Evolutionary conservation across 2,329 filamentous ascomycete species (phyloP).

Genomic region (Colletotrichum shisoi): DNA sequence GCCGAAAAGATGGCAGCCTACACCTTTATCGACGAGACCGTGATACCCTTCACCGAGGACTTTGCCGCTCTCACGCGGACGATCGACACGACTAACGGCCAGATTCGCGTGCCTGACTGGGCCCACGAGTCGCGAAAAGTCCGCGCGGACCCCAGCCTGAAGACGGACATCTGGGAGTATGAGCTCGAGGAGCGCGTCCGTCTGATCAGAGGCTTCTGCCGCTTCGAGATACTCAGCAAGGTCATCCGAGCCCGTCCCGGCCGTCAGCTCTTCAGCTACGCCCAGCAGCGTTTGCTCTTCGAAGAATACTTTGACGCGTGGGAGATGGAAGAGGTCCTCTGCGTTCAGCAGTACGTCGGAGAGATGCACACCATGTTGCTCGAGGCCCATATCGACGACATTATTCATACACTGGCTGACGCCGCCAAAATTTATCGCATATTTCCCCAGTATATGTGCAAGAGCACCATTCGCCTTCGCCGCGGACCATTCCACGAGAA

Average conservation of each 20-base stretch:
- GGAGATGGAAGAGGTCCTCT: constrained; percentile 25
- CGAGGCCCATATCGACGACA: background rate
- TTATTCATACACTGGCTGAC: background rate
- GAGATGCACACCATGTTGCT: background rate
- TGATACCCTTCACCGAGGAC: constrained; percentile 13
- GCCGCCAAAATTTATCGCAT: background rate
- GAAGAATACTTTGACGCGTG: background rate
- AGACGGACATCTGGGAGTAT: background rate
- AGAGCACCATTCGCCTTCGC: background rate
- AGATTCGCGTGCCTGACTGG: background rate
- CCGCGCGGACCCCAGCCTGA: background rate
- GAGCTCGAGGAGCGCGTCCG: constrained; percentile 12
- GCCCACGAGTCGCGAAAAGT: background rate
- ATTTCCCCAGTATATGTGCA: too few relatives aligned
- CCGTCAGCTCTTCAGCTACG: background rate
- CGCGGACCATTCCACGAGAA: background rate
- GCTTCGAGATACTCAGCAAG: constrained; percentile 13
- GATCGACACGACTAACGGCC: background rate
- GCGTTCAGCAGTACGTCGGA: constrained; percentile 11
- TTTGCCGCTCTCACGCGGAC: background rate
- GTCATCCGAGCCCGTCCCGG: constrained; percentile 20
- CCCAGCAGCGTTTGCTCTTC: background rate
- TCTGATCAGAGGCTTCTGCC: constrained; percentile 14
- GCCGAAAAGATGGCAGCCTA: background rate
- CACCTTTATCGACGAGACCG: background rate